A percentile compares a stretch with the other conserved stretches of the same genome.
These are phyloP conservation scores for Calamus simplicifolius DNA, from an alignment of 176 grass and related monocot species.

Conservation along the genomic window DNA sequence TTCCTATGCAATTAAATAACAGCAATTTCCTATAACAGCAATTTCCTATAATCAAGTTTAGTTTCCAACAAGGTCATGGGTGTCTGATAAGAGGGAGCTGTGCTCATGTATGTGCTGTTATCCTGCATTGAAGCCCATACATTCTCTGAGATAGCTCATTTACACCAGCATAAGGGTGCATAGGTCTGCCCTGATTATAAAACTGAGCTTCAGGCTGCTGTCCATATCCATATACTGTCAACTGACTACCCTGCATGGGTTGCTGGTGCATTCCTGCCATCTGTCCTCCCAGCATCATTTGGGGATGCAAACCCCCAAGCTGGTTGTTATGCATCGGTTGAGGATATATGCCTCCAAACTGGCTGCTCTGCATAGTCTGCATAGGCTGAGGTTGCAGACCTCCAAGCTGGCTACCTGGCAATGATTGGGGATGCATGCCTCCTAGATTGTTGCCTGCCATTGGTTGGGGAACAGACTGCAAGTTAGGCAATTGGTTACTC, in stretches of 20 bases:
- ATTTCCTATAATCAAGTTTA: too few species aligned
- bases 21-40: too few species aligned
- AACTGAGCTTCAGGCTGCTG: conserved; percentile 69
- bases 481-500: conserved; percentile 41
- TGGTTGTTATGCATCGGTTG: conserved; percentile 29
- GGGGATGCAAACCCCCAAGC: conserved; percentile 47
- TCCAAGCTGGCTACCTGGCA: conserved; percentile 36
- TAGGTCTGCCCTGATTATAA: conserved; percentile 42
- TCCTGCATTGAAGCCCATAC: conserved; percentile 84
- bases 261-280: conserved; percentile 28
- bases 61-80: conserved; percentile 11
- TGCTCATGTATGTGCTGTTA: conserved; percentile 28
- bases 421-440: conserved; percentile 30
- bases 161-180: conserved; percentile 38
- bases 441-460: conserved; percentile 49
- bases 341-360: conserved; percentile 43
- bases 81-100: conserved; percentile 22
- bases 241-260: conserved; percentile 52
- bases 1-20: too few species aligned
- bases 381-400: conserved; percentile 27
- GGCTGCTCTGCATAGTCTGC: conserved; percentile 19
- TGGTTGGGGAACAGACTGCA: conserved; percentile 43
- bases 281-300: conserved; percentile 50
- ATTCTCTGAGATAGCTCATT: conserved; percentile 62
- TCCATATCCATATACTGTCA: conserved; percentile 45